Base-by-base conservation (phyloP, 169 alveolate species). In the Plasmodium knowlesi region DNA sequence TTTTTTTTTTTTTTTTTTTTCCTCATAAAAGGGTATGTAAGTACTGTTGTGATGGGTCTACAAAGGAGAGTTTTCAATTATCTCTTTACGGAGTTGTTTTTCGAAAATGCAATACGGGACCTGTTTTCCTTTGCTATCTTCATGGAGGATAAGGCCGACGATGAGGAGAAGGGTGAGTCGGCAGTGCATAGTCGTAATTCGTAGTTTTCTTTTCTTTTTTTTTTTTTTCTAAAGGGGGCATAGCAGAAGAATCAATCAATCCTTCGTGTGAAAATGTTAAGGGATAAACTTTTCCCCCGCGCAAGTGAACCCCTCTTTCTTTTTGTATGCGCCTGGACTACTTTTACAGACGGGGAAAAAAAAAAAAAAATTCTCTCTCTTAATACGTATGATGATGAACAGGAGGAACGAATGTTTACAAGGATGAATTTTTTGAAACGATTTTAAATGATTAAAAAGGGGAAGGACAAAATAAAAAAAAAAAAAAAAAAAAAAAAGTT, bases 1-100 rank as follows among this genome's bases (percentile, higher is more conserved):
- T 61, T 67, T 67, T 67, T 67, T 67, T 67, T 67, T 67, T 67
- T 67, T 67, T 67, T 67, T 67, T 67, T 67, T 61, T 61, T 61
- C 19, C 32, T 19, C 14, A 22, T 61, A 25, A 25, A 25, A 61
- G 14, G 74, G 1, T 19, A 22, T 61, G 32, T 61, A 61, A n/a
- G 3, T 61, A 25, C 28, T n/a, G 74, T 61, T 61, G 74, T 61
- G 74, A 61, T 61, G 74, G 12, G 74, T 46, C 74, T 61, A 61
- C 32, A 25, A 61, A 61, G 34, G 74, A 28, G 74, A 2, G 16
- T 19, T 61, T 25, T 22, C 32, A 25, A 61, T 46, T 12, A 61
- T 8, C 32, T 8, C 32, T 61, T 19, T 61, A 61, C 14, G 25
- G 74, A 19, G 32, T 4, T 61, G 57, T 0, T 61, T 61, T 61